Evolutionary conservation across 768 basidiomycete genomes (phyloP), one percentile per base, ranked within the genome.

Genomic region (Hypsizygus marmoreus): DNA sequence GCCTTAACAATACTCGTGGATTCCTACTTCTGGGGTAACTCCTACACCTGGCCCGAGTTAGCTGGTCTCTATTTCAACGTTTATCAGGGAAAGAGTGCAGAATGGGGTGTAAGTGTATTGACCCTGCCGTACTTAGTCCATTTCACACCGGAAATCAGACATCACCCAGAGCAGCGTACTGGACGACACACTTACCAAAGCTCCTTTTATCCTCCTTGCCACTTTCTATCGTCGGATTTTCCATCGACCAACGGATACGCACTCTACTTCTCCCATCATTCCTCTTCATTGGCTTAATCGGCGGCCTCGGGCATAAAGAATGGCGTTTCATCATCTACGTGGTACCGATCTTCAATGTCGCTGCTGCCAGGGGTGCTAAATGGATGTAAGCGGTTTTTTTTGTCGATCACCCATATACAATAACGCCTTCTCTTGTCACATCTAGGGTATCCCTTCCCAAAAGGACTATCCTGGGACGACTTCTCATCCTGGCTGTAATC

Each of bases 261-360:
- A 59, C 66, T 3, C 69, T 88, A 28, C 64, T 85, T 4, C 38
- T 75, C 8, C 79, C 85, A 0, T 71, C 79, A 2, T 20, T 83
- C 4, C 46, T 58, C 1, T 88, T 86, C 49, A 58, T 91, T 6
- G 63, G 59, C 2, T 54, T 85, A 2, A 79, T 98, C 63, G 94
- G 92, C 60, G 71, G 61, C 23, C 71, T 97, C 1, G 85, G 80
- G 0, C 97, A 99, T 68, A 99, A 99, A 63, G 97, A 99, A 67
- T 99, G 97, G 97, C 80, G 97, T 6, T 99, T 99, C 66, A 73
- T 98, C 45, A 77, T 92, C 6, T 98, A 98, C 59, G 76, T 83
- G 13, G 79, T 97, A 0, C 94, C 95, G 0, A 60, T 81, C 2
- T 71, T 92, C 64, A 95, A 97, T 55, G 64, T 94, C 3, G 80